A percentile compares a stretch with the other conserved stretches of the same genome.
These are phyloP conservation scores for Colletotrichum echinochloae DNA, from an alignment of 2,329 filamentous ascomycete species.

Conservation along the genomic window DNA sequence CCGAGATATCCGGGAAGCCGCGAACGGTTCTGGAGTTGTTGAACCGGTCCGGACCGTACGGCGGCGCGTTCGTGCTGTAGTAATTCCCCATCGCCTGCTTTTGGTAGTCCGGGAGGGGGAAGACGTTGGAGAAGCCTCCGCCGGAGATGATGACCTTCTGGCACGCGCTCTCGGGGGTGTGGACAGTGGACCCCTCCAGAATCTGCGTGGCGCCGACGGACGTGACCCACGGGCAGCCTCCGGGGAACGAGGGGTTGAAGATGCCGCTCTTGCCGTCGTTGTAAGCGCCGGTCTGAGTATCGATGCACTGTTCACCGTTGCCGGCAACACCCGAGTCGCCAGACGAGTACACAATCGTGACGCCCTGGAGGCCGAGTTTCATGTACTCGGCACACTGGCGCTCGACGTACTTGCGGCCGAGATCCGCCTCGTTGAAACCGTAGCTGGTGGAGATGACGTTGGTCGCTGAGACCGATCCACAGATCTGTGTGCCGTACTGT, in stretches of 20 bases:
- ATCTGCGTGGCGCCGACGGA: constrained; percentile 65
- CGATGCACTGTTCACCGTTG: constrained; percentile 52
- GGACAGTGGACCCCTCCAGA: constrained; percentile 53
- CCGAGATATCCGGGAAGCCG: constrained; percentile 62
- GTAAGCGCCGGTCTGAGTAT: constrained; percentile 47
- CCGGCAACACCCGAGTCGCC: constrained; percentile 63
- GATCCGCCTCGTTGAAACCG: constrained; percentile 63
- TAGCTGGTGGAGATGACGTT: constrained; percentile 69
- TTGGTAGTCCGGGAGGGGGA: constrained; percentile 61
- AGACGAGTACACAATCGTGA: constrained; percentile 62
- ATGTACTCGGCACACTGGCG: constrained; percentile 68
- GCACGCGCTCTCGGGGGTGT: constrained; percentile 57
- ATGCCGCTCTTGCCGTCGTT: constrained; percentile 47
- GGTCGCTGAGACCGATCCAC: constrained; percentile 57
- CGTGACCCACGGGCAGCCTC: constrained; percentile 62
- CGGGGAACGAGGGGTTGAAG: constrained; percentile 62
- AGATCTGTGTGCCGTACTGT: constrained; percentile 57
- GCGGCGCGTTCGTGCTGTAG: constrained; percentile 55
- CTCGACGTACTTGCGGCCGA: constrained; percentile 60
- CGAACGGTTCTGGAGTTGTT: constrained; percentile 57
- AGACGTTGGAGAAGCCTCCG: constrained; percentile 64
- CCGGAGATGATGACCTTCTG: constrained; percentile 60
- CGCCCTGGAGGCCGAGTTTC: constrained; percentile 66
- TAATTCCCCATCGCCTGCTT: constrained; percentile 53
- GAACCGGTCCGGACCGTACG: constrained; percentile 58